These are phyloP conservation scores for Phaeosphaeria sp. DNA, from an alignment of 2,329 filamentous ascomycete species.

Conservation along the genomic window DNA sequence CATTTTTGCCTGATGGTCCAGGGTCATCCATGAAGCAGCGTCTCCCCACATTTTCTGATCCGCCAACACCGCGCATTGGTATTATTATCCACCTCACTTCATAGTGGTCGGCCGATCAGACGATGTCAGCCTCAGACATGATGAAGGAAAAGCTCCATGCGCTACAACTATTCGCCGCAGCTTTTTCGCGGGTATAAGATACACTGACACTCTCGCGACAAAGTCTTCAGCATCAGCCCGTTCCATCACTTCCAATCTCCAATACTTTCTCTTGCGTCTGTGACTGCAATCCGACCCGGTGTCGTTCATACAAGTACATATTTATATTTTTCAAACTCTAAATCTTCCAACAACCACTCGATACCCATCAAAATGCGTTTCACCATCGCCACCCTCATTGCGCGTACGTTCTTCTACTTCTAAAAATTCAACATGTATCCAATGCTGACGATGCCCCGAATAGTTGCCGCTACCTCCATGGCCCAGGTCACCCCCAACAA, in stretches of 20 bases:
- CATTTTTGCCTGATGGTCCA: slow-evolving; percentile 4
- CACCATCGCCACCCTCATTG: slow-evolving; percentile 20
- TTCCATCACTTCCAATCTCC: slow-evolving; percentile 5
- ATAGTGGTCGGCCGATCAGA: slow-evolving; percentile 19
- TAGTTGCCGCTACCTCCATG: slow-evolving; percentile 23
- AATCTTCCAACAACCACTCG: slow-evolving; percentile 1
- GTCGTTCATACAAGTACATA: slow-evolving; percentile 31
- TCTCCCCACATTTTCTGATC: not conserved
- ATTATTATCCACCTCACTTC: not conserved
- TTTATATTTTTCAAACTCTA: slow-evolving; percentile 4
- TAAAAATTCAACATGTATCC: no score
- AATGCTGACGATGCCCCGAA: no score
- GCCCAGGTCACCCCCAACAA: slow-evolving; percentile 34
- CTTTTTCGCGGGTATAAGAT: slow-evolving; percentile 10
- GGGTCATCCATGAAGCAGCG: not conserved
- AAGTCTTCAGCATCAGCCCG: slow-evolving; percentile 7
- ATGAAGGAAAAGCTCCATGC: slow-evolving; percentile 11
- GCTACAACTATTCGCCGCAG: not conserved
- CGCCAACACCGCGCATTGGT: not conserved
- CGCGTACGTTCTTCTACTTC: no score
- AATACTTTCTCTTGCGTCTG: slow-evolving; percentile 33
- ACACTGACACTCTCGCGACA: slow-evolving; percentile 3
- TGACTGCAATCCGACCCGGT: slow-evolving; percentile 40
- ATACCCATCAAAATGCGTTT: slow-evolving; percentile 23
- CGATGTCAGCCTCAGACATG: slow-evolving; percentile 10